phyloP scores from a whole-genome alignment of 2,329 filamentous ascomycete species.

The Diaporthe citrichinensis region DNA sequence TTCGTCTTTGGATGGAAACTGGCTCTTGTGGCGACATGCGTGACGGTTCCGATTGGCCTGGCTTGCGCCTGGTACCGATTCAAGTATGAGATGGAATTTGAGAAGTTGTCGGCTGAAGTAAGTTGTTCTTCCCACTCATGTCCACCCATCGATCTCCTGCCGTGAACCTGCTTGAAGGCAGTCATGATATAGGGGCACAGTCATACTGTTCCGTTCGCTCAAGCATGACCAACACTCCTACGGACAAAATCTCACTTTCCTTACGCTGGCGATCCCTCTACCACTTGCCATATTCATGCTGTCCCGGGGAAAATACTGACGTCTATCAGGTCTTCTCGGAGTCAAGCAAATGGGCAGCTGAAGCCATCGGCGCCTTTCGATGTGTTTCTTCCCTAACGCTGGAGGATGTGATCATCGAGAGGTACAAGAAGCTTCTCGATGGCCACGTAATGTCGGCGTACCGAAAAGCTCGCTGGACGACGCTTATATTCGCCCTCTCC shows the following conservation, averaged over 20 bases:
- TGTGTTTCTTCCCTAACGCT: conserved; percentile 80
- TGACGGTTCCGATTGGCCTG: conserved; percentile 67
- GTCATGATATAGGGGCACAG: neutral
- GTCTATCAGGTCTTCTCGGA: conserved; percentile 68
- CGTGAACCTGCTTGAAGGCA: neutral
- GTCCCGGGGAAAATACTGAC: neutral
- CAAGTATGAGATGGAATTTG: conserved; percentile 75
- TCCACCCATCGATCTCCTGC: neutral
- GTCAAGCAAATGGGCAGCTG: conserved; percentile 81
- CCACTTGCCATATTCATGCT: no score
- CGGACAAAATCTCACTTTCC: neutral
- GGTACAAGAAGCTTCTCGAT: conserved; percentile 72
- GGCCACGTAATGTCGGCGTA: conserved; percentile 73
- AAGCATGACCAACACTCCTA: neutral
- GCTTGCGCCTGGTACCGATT: conserved; percentile 65
- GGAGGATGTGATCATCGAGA: conserved; percentile 73
- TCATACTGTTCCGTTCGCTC: neutral
- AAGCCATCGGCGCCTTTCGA: conserved; percentile 80
- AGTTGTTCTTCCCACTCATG: neutral
- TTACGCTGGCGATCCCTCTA: neutral
- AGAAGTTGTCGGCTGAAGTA: conserved; percentile 74
- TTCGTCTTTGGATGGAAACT: conserved; percentile 85
- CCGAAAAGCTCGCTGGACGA: conserved; percentile 72
- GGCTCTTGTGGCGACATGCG: conserved; percentile 75
- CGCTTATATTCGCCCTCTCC: conserved; percentile 76